phyloP scores from a whole-genome alignment of 257 asterid genomes.

The Eucommia ulmoides region DNA sequence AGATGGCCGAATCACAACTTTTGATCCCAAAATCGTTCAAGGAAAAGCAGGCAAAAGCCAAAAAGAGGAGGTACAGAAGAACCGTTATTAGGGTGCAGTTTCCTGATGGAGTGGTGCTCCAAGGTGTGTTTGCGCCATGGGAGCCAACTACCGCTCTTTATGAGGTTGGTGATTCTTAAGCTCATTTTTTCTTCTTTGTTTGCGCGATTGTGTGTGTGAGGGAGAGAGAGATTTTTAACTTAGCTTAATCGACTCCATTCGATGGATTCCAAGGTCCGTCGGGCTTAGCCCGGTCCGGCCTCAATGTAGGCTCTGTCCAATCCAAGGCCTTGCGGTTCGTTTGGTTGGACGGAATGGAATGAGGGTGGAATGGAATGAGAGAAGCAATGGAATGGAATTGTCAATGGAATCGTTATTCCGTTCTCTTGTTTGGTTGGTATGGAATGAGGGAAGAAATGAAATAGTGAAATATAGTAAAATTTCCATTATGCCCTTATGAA shows the following conservation, averaged over 20 bases:
- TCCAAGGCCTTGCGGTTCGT: neutral
- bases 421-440: too few relatives aligned
- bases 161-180: slow-evolving; percentile 47
- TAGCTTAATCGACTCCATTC: too few relatives aligned
- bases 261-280: neutral
- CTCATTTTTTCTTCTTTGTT: neutral
- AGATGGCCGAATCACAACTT: slow-evolving; percentile 76
- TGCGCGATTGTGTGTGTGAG: too few relatives aligned
- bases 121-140: slow-evolving; percentile 67
- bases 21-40: slow-evolving; percentile 79
- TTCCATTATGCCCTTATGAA: too few relatives aligned
- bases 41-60: slow-evolving; percentile 85
- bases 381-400: too few relatives aligned
- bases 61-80: slow-evolving; percentile 52
- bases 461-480: too few relatives aligned
- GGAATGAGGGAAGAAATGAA: too few relatives aligned
- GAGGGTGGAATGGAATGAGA: too few relatives aligned
- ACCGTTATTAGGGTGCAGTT: slow-evolving; percentile 70
- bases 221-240: too few relatives aligned
- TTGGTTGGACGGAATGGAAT: too few relatives aligned
- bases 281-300: neutral
- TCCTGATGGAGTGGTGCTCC: slow-evolving; percentile 91
- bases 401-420: too few relatives aligned
- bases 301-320: neutral
- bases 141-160: slow-evolving; percentile 65